Evolutionary conservation across 805 yeast species (phyloP), one percentile per base, ranked within the genome.

Genomic region (Kuraishia hungarica): DNA sequence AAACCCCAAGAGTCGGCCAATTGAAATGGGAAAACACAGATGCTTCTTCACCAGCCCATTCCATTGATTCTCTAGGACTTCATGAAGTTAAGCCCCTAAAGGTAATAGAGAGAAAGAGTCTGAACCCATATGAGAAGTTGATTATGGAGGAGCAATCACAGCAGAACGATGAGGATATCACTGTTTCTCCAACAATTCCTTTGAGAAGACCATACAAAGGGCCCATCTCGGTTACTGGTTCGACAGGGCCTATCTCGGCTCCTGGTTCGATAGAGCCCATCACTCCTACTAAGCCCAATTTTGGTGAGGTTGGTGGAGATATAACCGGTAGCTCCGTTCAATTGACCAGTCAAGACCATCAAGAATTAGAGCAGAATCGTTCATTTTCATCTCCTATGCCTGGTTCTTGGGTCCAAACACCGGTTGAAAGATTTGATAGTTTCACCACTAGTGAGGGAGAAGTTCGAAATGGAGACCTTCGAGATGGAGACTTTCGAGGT

Each of bases 61-160:
- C 61, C 11, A 53, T 58, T 6, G 61, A 58, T 50, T 54, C 56
- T 10, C 47, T 58, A 17, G 61, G 61, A 2, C 55, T 58, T 26
- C 24, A 51, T 39, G 49, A 55, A 48, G 52, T 58, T 22, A 49
- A 46, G 21, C 61, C 59, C 2, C 43, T 58, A 35, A 39, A 48
- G 8, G 54, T 58, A 8, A 6, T 28, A 6, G 48, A 51, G 15
- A 20, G 51, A 23, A 20, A 48, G 51, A 21, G 28, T 17, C 7
- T 23, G 11, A 46, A 46, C 15, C 49, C 49, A 5, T 22, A 20
- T 22, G 24, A 46, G 10, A 46, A 20, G 24, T 10, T 46, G 24
- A 20, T 20, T 10, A 2, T 13, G 13, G 49, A 13, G 6, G 49
- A 46, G 3, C 7, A n/a, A 5, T 22, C 6, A 22, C 6, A 46